These are phyloP conservation scores for Acrodontium crateriforme DNA, from an alignment of 2,329 filamentous ascomycete genomes.

Conservation along the genomic window DNA sequence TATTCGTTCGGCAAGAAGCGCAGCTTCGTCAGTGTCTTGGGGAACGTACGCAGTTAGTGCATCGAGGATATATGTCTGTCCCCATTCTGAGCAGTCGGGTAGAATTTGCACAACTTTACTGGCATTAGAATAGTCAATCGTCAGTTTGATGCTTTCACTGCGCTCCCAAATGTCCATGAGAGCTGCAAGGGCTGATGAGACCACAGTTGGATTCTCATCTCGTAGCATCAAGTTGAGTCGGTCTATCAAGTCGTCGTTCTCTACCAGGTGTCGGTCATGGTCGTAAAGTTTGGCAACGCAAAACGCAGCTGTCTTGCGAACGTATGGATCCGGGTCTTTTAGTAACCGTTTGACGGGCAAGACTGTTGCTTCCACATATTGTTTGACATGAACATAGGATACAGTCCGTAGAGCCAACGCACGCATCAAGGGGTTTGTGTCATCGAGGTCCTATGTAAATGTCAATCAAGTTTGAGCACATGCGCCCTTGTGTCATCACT, in stretches of 20 bases:
- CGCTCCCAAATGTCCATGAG: constrained; percentile 98
- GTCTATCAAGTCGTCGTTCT: constrained; percentile 83
- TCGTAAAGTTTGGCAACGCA: constrained; percentile 97
- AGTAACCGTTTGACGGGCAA: constrained; percentile 71
- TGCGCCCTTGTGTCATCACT: not conserved
- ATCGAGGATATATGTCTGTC: constrained; percentile 95
- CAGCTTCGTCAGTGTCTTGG: constrained; percentile 75
- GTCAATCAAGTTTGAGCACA: not conserved
- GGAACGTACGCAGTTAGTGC: constrained; percentile 96
- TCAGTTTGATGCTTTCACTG: constrained; percentile 93
- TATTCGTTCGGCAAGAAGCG: constrained; percentile 83
- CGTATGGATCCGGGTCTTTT: constrained; percentile 81
- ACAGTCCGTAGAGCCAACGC: constrained; percentile 88
- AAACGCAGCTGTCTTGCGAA: constrained; percentile 92
- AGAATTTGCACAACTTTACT: constrained; percentile 97
- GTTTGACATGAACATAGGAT: constrained; percentile 91
- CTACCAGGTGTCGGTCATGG: constrained; percentile 81
- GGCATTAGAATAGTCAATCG: constrained; percentile 92
- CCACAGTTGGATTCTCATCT: constrained; percentile 94
- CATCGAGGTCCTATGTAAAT: constrained; percentile 66
- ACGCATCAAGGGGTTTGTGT: constrained; percentile 80
- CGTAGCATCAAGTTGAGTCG: constrained; percentile 75
- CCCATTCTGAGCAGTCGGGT: constrained; percentile 97
- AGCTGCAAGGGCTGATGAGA: constrained; percentile 80
- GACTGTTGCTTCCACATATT: constrained; percentile 86